These are phyloP conservation scores for Actinomortierella wolfii DNA, from an alignment of 371 early-diverging fungal genomes.

Conservation along the genomic window DNA sequence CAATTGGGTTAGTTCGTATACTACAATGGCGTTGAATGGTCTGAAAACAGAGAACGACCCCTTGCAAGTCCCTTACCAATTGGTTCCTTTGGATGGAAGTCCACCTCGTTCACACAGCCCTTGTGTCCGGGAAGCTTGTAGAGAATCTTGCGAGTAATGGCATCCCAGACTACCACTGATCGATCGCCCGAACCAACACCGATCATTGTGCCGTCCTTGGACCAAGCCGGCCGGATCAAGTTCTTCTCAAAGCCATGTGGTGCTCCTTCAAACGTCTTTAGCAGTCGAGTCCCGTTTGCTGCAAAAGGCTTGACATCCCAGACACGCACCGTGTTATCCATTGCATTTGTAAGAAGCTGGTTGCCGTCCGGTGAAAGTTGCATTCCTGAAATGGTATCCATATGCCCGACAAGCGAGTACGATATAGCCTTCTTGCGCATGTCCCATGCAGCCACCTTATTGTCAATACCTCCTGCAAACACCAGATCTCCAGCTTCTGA, in stretches of 20 bases:
- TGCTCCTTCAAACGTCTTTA: conserved; percentile 82
- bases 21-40: background rate
- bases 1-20: conserved; percentile 2
- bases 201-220: conserved; percentile 87
- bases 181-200: conserved; percentile 95
- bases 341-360: conserved; percentile 79
- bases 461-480: conserved; percentile 91
- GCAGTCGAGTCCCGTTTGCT: conserved; percentile 60
- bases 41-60: background rate
- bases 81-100: conserved; percentile 92
- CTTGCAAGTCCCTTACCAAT: conserved; percentile 54
- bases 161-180: conserved; percentile 94
- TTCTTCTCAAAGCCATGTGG: conserved; percentile 96
- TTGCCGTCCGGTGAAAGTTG: conserved; percentile 84
- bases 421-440: conserved; percentile 70
- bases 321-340: conserved; percentile 95
- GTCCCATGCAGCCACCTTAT: conserved; percentile 90
- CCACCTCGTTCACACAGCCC: conserved; percentile 95
- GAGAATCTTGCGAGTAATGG: conserved; percentile 78
- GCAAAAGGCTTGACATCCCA: conserved; percentile 96
- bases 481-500: conserved; percentile 81
- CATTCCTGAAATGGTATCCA: conserved; percentile 91
- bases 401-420: conserved; percentile 81
- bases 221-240: conserved; percentile 88
- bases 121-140: conserved; percentile 98